Evolutionary conservation across 1,139 yeast species (phyloP).

Genomic region (Diutina siamensis): DNA sequence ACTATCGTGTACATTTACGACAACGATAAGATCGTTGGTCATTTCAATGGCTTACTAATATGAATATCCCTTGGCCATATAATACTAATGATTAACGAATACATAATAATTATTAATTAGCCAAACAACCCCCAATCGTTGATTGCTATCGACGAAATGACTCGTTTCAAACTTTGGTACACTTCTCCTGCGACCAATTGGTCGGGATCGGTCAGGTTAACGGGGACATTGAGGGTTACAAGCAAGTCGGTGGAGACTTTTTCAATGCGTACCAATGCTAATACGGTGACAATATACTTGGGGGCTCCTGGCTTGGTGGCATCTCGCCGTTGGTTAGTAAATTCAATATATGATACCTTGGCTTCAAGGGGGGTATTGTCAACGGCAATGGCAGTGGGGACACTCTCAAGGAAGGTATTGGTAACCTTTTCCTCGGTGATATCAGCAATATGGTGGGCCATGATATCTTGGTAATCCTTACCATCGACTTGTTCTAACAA

Average conservation of each 20-base stretch:
- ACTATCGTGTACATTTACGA: no score
- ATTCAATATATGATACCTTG: neutral
- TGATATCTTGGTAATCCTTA: neutral
- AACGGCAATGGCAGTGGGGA: neutral
- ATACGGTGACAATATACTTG: neutral
- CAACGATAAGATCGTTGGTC: neutral
- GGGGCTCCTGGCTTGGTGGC: conserved; percentile 1
- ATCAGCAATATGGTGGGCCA: neutral
- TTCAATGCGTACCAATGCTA: neutral
- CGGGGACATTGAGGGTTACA: neutral
- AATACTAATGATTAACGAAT: no score
- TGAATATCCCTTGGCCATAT: no score
- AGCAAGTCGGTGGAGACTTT: neutral
- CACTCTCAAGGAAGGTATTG: neutral
- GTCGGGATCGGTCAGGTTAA: neutral
- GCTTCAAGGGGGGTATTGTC: neutral
- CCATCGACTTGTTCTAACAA: neutral
- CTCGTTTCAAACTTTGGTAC: neutral
- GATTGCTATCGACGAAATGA: neutral
- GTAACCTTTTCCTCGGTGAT: neutral
- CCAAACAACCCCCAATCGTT: neutral
- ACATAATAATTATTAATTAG: no score
- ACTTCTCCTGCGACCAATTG: neutral
- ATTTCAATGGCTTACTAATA: no score
- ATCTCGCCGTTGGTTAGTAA: neutral